Base-by-base conservation (phyloP, 2,329 filamentous ascomycete species). In the Triangularia setosa region DNA sequence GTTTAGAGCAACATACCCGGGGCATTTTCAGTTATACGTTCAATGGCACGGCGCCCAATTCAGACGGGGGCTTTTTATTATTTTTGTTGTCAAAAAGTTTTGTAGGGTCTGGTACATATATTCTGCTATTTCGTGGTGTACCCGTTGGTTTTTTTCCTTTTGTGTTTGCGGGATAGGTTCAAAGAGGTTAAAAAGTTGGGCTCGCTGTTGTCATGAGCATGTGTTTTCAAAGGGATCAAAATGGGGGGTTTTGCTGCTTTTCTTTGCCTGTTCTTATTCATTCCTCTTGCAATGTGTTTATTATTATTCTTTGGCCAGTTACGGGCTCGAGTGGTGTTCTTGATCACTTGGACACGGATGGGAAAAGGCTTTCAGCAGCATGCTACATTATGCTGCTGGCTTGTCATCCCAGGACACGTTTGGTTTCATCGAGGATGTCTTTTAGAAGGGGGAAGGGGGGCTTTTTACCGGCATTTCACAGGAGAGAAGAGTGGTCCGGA, bases 31-130 rank as follows among this genome's bases (percentile, higher is more conserved):
- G 60, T 56, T 35, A 12, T 28, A 53, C 56, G 52, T 59, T 33
- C 21, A 18, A 12, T 61, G 62, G 62, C 58, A 60, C 25, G 52
- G 59, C 27, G 57, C 58, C 40, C 63, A 60, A 55, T 54, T 59
- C 62, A 65, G 66, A 66, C 33, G 61, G 63, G 16, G 40, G 40
- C 40, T 48, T 48, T 48, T 21, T 33, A 33, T 44, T 44, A 8
- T 48, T 48, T 48, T 48, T n/a, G 4, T 21, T 61, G 57, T 58
- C 64, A 62, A 72, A 72, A 70, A 68, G 65, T 67, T 69, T 64
- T 56, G 52, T 48, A 40, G 54, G 65, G 54, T 35, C 62, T 62
- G 63, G 69, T 71, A 70, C 67, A 71, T 70, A 69, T 67, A 21
- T 65, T 64, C 23, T 70, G 64, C 61, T 65, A 65, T 72, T 70